Evolutionary conservation across 2,329 filamentous ascomycete species (phyloP), one percentile per base, ranked within the genome.

Genomic region (Hirsutella rhossiliensis): DNA sequence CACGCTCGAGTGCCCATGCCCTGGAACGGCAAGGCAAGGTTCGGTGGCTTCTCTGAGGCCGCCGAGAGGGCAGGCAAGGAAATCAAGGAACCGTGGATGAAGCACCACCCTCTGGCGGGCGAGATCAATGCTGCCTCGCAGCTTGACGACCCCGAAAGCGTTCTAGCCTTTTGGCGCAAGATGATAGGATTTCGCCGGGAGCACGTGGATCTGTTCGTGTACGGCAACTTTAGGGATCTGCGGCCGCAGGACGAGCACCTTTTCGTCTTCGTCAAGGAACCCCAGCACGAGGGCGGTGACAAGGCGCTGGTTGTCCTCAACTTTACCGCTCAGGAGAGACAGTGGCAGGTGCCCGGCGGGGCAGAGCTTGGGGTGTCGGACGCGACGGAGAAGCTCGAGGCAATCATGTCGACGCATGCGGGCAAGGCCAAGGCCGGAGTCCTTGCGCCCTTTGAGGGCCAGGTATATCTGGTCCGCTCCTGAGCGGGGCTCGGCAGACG

Each of bases 1-100:
- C 79, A 86, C 53, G 72, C 72, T 0, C 69, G 82, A n/a, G 73
- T 80, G 0, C 81, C 81, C 0, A 75, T 85, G 46, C 77, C 82
- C 45, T 86, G 82, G 82, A 65, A 74, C 43, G 57, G 57, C 18
- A 51, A 51, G 19, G 41, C 44, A 40, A 58, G 55, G 29, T 48
- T 55, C 41, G 61, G 59, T 6, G 62, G 62, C 2, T 64, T 64
- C 47, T 63, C 61, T 0, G 58, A 62, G 38, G 50, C 62, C 0
- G 64, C 61, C 0, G 67, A 64, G 42, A 52, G 50, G 9, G 52
- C 45, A 11, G 58, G 57, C 4, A 50, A 54, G 30, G 17, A 51
- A 0, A 39, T 56, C n/a, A 52, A 56, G 18, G 53, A 58, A n/a
- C 54, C 60, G 0, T 63, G 60, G 60, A 63, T 62, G 60, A 55